Base-by-base conservation (phyloP, 176 grass and related monocot genomes). In the Ananas comosus region DNA sequence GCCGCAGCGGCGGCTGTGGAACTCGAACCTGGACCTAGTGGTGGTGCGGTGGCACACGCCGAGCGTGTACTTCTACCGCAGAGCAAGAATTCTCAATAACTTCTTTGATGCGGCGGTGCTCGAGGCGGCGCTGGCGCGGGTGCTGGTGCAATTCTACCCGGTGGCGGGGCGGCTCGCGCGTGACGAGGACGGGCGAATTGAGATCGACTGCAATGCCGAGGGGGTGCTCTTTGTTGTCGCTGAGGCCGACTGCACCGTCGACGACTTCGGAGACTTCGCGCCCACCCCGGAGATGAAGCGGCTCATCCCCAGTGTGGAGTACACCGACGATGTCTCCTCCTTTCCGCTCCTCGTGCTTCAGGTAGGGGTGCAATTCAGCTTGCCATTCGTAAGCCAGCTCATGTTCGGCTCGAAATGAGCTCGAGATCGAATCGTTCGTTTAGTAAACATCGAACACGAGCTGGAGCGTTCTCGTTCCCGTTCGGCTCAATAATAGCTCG, bases 341-440 rank as follows among this genome's bases (percentile, higher is more conserved):
- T 96, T 88, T 77, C 77, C 91, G 14, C 70, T 96, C 0, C 79
- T 96, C 22, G 87, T 96, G 65, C 87, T 96, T 21, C 91, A 96
- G 91, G 91, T 91, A 23, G 1, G 22, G 22, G 22, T 23, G 22
- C 22, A 23, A 23, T 23, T 23, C 22, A 23, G 22, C 22, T 23
- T 1, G 22, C 22, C 22, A 1, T 23, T 23, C 1, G 22, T 23
- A 1, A 23, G 22, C 22, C 22, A 23, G 22, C 0, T 0, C 22
- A 23, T 23, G 22, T 23, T 23, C 22, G 22, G 22, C 22, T 23
- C 22, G 22, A 1, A 23, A 23, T 23, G 22, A 23, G 22, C 1
- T 23, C 22, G 22, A 23, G 1, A 23, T 23, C 22, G 22, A 23
- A 23, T 23, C 22, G 22, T 1, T 23, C 22, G 1, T 23, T 23